These are phyloP conservation scores for Diplodia intermedia DNA, from an alignment of 2,329 filamentous ascomycete species.

Conservation along the genomic window DNA sequence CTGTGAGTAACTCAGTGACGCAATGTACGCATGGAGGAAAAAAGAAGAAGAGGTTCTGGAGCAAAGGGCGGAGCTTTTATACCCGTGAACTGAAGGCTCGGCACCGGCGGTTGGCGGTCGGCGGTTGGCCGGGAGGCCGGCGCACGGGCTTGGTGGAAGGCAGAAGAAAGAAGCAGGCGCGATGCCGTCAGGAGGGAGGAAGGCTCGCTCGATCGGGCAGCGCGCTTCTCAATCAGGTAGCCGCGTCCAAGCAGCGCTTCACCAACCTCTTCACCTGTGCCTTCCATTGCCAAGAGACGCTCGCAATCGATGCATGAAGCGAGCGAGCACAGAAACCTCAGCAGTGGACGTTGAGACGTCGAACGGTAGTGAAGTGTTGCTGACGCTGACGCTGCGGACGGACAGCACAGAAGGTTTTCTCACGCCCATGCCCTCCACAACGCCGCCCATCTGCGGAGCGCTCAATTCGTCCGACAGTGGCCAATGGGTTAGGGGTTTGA, in stretches of 20 bases:
- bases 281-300: neutral
- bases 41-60: too few relatives aligned
- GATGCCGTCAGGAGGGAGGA: neutral
- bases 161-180: neutral
- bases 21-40: too few relatives aligned
- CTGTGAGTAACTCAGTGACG: too few relatives aligned
- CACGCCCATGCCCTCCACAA: neutral
- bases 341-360: neutral
- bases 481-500: neutral
- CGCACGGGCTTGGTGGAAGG: too few relatives aligned
- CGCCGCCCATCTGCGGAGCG: neutral
- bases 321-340: neutral
- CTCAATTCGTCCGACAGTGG: neutral
- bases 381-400: neutral
- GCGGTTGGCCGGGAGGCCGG: neutral
- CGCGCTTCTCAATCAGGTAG: neutral
- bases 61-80: too few relatives aligned
- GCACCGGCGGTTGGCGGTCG: constrained; percentile 36
- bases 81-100: too few relatives aligned
- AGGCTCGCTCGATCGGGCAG: too few relatives aligned
- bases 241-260: neutral
- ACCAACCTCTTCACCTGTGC: neutral
- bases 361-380: neutral
- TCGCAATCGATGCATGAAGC: neutral
- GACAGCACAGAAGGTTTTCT: neutral